Percentiles rank a stretch among this genome's conserved stretches.
Conservation (phyloP, 148 eudicot species). For the Polygonum maritimum region DNA sequence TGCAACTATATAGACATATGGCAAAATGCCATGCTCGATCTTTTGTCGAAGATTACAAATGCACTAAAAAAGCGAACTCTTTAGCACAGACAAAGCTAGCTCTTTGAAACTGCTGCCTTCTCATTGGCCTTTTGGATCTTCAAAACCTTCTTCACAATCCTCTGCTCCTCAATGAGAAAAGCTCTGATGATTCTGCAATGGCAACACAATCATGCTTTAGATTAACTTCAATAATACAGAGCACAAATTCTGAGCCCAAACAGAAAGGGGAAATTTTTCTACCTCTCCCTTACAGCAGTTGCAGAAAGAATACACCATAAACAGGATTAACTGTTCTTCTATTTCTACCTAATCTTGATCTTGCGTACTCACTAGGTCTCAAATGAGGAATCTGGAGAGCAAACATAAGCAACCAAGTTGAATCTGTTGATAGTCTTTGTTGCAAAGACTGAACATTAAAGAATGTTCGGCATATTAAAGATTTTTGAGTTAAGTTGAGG, state of each 20-base stretch:
- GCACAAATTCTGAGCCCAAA: too few relatives aligned
- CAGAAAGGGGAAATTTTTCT: neutral
- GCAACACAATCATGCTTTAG: neutral
- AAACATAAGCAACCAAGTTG: neutral
- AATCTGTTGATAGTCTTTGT: too few relatives aligned
- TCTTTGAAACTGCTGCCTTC: slow-evolving; percentile 26
- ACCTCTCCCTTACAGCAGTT: slow-evolving; percentile 41
- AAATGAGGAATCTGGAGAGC: neutral
- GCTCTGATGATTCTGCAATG: slow-evolving; percentile 37
- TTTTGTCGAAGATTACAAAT: too few relatives aligned
- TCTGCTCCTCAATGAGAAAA: slow-evolving; percentile 47
- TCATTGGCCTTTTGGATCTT: slow-evolving; percentile 47
- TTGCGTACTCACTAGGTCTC: slow-evolving; percentile 7
- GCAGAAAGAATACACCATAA: slow-evolving; percentile 36
- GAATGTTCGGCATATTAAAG: too few relatives aligned
- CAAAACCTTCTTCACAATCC: slow-evolving; percentile 56
- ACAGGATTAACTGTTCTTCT: slow-evolving; percentile 32
- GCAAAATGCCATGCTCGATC: too few relatives aligned
- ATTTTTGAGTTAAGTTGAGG: too few relatives aligned
- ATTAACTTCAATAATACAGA: neutral
- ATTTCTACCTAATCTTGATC: slow-evolving; percentile 33
- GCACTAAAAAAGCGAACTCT: neutral
- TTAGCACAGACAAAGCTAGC: slow-evolving; percentile 11
- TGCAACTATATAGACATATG: too few relatives aligned
- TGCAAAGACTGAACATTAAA: too few relatives aligned